phyloP scores from a whole-genome alignment of 2,329 filamentous ascomycete genomes.

The Huntiella decipiens region DNA sequence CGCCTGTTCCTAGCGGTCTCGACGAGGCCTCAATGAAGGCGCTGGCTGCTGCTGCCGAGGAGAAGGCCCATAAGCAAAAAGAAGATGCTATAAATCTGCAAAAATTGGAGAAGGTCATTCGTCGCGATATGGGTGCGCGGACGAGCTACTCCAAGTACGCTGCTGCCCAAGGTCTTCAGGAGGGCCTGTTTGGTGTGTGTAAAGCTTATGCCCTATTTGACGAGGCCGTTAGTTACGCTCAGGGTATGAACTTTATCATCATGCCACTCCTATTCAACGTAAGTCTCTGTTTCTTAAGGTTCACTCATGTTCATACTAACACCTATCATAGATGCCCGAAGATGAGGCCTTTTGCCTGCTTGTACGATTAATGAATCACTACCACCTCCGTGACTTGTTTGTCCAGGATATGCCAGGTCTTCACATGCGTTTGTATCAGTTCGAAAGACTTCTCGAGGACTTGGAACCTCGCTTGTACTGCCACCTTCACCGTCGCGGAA shows the following conservation, averaged over 20 bases:
- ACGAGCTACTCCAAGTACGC: conserved; percentile 97
- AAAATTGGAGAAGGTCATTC: conserved; percentile 82
- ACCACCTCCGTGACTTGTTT: conserved; percentile 80
- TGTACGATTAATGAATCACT: conserved; percentile 91
- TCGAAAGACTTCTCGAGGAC: conserved; percentile 85
- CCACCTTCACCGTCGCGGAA: conserved; percentile 71
- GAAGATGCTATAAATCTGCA: conserved; percentile 54
- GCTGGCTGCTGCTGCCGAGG: conserved; percentile 42
- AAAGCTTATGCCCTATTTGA: conserved; percentile 96
- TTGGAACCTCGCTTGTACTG: conserved; percentile 87
- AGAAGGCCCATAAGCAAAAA: conserved; percentile 60
- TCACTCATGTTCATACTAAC: neutral
- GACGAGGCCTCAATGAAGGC: conserved; percentile 45
- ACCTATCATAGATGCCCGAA: conserved; percentile 56
- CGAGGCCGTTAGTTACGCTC: conserved; percentile 84
- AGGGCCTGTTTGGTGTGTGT: conserved; percentile 85
- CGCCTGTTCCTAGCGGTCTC: conserved; percentile 27
- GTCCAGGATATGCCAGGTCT: conserved; percentile 91
- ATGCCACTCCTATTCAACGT: conserved; percentile 94
- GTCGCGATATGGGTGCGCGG: conserved; percentile 71
- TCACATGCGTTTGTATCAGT: conserved; percentile 84
- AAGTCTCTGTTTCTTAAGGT: conserved; percentile 20
- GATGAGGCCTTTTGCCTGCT: conserved; percentile 91
- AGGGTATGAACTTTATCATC: conserved; percentile 96
- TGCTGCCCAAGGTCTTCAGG: conserved; percentile 74